A percentile compares a stretch with the other conserved stretches of the same genome.
Conservation (phyloP, 2,329 filamentous ascomycete species). For the Exserohilum rostratum region DNA sequence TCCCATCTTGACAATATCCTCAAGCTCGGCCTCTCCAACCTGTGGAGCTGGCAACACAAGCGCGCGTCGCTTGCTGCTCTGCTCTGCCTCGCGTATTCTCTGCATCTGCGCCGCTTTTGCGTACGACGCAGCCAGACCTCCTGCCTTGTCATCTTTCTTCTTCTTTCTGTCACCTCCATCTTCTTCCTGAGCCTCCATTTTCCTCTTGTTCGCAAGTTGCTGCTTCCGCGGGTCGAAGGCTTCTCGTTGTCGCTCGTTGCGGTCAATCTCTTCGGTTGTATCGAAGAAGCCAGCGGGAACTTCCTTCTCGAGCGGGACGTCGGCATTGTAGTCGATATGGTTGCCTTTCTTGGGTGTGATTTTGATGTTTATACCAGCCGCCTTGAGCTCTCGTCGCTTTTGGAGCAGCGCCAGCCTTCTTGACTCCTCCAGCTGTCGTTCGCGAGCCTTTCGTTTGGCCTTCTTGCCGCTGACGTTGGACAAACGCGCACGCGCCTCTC, state of each 20-base stretch:
- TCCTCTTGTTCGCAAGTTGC: constrained; percentile 88
- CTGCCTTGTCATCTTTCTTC: constrained; percentile 81
- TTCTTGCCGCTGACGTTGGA: constrained; percentile 99
- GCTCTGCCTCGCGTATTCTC: constrained; percentile 92
- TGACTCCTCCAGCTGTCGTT: constrained; percentile 94
- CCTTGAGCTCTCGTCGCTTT: constrained; percentile 95
- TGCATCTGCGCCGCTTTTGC: constrained; percentile 94
- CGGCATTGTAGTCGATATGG: constrained; percentile 99
- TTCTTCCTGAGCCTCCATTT: constrained; percentile 87
- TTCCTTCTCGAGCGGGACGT: constrained; percentile 96
- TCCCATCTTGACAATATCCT: constrained; percentile 99
- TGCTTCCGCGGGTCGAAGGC: constrained; percentile 92
- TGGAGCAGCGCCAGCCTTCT: constrained; percentile 86
- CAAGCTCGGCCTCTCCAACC: constrained; percentile 88
- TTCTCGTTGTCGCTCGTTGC: constrained; percentile 83
- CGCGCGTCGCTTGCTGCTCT: constrained; percentile 87
- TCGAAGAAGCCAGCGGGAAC: constrained; percentile 91
- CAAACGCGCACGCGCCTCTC: constrained; percentile 88
- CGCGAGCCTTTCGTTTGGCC: constrained; percentile 94
- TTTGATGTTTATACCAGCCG: constrained; percentile 98
- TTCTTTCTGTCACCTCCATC: constrained; percentile 78
- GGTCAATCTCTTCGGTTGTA: constrained; percentile 78
- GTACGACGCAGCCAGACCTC: constrained; percentile 81
- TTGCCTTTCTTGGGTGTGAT: constrained; percentile 89
- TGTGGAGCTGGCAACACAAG: constrained; percentile 88